Conservation (phyloP, 2,329 filamentous ascomycete species). For the Exophiala lecanii-corni region DNA sequence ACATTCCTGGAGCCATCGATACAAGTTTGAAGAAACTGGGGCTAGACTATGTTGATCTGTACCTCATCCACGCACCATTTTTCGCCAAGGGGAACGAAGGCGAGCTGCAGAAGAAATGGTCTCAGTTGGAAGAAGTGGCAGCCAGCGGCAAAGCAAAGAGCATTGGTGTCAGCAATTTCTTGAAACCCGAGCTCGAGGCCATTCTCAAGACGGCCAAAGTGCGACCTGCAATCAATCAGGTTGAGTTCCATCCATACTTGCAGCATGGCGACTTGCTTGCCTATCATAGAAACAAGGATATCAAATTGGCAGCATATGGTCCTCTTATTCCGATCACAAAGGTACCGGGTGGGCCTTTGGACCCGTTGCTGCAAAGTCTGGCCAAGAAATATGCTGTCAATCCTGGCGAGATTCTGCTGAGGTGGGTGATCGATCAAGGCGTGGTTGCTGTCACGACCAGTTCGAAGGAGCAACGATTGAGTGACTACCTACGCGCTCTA, state of each 20-base stretch:
- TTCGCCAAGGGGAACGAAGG: conserved; percentile 47
- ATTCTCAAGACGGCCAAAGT: conserved; percentile 43
- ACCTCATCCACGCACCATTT: conserved; percentile 60
- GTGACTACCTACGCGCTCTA: conserved; percentile 52
- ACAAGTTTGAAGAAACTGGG: conserved; percentile 56
- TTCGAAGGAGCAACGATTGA: conserved; percentile 55
- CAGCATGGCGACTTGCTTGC: conserved; percentile 40
- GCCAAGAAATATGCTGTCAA: conserved; percentile 59
- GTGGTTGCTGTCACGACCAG: conserved; percentile 57
- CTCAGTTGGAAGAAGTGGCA: conserved; percentile 55
- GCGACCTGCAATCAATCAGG: conserved; percentile 40
- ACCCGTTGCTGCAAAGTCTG: conserved; percentile 47
- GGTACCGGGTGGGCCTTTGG: conserved; percentile 52
- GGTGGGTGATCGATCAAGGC: conserved; percentile 60
- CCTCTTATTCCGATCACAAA: conserved; percentile 49
- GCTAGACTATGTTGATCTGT: conserved; percentile 60
- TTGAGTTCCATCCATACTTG: conserved; percentile 45
- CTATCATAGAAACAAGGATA: conserved; percentile 39
- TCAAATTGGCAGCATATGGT: conserved; percentile 39
- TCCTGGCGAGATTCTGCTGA: conserved; percentile 52
- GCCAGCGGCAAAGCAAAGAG: conserved; percentile 54
- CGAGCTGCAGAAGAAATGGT: conserved; percentile 56
- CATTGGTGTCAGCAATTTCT: conserved; percentile 61
- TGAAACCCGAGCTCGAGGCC: conserved; percentile 50
- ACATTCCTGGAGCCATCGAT: conserved; percentile 54